Base-by-base conservation (phyloP, 202 grass and related monocot genomes). In the Dendrocalamus latiflorus region DNA sequence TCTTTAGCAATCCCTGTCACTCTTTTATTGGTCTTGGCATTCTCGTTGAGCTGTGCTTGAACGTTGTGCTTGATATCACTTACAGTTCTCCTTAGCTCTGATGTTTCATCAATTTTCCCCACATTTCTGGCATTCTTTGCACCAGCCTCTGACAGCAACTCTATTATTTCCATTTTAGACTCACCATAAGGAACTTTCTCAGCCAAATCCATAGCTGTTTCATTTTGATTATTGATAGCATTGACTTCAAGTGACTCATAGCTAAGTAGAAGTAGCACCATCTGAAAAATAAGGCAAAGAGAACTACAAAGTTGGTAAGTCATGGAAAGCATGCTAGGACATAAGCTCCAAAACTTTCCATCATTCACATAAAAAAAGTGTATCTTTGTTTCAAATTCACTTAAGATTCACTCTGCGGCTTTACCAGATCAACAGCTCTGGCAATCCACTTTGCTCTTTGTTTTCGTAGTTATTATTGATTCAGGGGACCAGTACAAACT, bases 61-160 rank as follows among this genome's bases (percentile, higher is more conserved):
- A 99, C 86, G 21, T 96, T 92, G 78, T 99, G 96, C 86, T 94
- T 99, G 83, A 99, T 99, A 81, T 99, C 96, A 74, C 96, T 99
- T 53, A 99, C 96, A 12, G 93, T 99, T 72, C 96, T 93, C 55
- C 96, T 89, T 54, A 99, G 87, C 86, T 96, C 91, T 47, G 91
- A 92, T 15, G 91, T 74, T 59, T 96, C 86, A 68, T 99, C 96
- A 76, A 87, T 53, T 79, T 90, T 87, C 3, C 96, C 96, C 4
- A 99, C 91, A 85, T 96, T 85, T 77, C 84, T 83, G 5, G 96
- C 91, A 91, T 93, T 91, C 81, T 94, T 99, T 34, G 96, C 96
- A 76, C 96, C 96, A 72, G 91, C 89, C 61, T 95, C 91, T 85
- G 89, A 77, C 50, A 99, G 72, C 74, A 87, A 92, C 49, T 94